Base-by-base conservation (phyloP, 106 monocot species). In the Allium cepa region DNA sequence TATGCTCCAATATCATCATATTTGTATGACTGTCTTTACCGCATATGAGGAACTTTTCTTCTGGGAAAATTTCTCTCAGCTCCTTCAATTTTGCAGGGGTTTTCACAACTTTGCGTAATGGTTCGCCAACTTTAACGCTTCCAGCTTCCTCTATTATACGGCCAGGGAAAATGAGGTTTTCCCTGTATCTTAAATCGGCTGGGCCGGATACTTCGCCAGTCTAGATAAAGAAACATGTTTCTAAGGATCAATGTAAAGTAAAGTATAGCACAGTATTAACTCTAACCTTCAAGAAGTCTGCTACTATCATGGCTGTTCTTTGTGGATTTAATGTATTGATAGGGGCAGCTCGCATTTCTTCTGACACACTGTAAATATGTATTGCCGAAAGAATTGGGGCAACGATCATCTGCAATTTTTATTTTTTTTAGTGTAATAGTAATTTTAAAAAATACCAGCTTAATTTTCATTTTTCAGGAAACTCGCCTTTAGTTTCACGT, bases 311-410 rank as follows among this genome's bases (percentile, higher is more conserved):
- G 62, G 88, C 96, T 14, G 92, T 89, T 51, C 96, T 68, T 60
- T 97, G 92, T n/a, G 96, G 87, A 72, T 97, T 92, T 60, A 92
- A 74, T 57, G 92, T 89, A 78, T 97, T 97, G 14, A 97, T 86
- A 11, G 92, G 96, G 58, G 92, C 74, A 13, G 96, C 92, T 65
- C 80, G 68, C 92, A 97, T 92, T 73, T 97, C 96, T 77, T 92
- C 82, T 27, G 80, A 46, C 7, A 97, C 96, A 76, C 86, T 79
- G 69, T 92, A 97, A 26, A 96, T 74, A 73, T 97, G 92, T 53
- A 92, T 45, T 45, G 72, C 82, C 36, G 96, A 92, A 60, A 92
- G 79, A 49, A 92, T 62, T 59, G 96, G 96, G 48, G 75, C 88
- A 60, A 75, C 84, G 65, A 97, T 84, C 82, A 97, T 64, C 92